phyloP scores from a whole-genome alignment of 2,329 filamentous ascomycete genomes.

The Exutisphaerella laricina region DNA sequence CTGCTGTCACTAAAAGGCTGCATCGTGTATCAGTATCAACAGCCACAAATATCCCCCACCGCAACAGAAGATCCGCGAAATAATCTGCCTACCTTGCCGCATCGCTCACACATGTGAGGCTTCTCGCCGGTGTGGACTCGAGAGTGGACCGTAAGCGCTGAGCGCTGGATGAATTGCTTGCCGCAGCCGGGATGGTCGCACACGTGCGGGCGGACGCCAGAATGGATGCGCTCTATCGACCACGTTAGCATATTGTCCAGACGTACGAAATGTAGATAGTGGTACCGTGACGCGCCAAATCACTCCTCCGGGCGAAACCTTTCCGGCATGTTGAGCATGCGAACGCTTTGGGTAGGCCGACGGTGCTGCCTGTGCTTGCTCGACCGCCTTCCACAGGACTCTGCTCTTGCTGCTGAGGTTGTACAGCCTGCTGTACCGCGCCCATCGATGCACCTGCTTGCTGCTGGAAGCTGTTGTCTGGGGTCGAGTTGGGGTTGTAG shows the following conservation, averaged over 20 bases:
- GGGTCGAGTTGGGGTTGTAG: conserved; percentile 47
- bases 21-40: conserved; percentile 28
- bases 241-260: conserved; percentile 22
- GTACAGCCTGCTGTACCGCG: conserved; percentile 29
- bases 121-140: conserved; percentile 97
- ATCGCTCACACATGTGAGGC: conserved; percentile 94
- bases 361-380: conserved; percentile 40
- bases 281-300: conserved; percentile 90
- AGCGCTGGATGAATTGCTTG: conserved; percentile 96
- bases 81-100: conserved; percentile 69
- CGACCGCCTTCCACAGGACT: conserved; percentile 33
- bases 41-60: no score
- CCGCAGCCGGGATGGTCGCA: conserved; percentile 85
- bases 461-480: conserved; percentile 41
- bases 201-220: conserved; percentile 80
- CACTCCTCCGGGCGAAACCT: conserved; percentile 86
- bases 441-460: conserved; percentile 31
- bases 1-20: conserved; percentile 96
- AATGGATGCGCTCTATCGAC: conserved; percentile 82
- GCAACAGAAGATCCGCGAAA: not conserved
- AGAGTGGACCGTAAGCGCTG: conserved; percentile 88
- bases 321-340: conserved; percentile 87
- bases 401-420: conserved; percentile 29
- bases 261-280: conserved; percentile 11
- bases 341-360: conserved; percentile 67